Evolutionary conservation across 1,139 yeast species (phyloP), one percentile per base, ranked within the genome.

Genomic region (Scheffersomyces insectosa): DNA sequence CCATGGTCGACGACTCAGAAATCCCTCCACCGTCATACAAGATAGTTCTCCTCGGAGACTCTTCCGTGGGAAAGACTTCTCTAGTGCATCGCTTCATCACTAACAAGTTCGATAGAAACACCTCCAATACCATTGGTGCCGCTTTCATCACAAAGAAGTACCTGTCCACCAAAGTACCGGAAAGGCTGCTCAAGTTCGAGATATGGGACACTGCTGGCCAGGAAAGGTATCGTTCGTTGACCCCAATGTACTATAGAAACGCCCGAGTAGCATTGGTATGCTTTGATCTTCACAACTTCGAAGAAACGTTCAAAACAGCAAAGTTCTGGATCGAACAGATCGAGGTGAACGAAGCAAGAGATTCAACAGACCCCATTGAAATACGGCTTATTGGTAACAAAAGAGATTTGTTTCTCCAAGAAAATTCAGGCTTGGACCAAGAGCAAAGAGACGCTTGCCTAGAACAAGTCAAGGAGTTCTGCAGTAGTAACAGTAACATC

Each of bases 121-220:
- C 72, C 16, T 59, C 77, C 33, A 74, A 73, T 40, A 74, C 79
- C n/a, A 74, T 74, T 36, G 79, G 79, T 4, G 79, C 79, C 3
- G 79, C 79, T 5, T 74, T 72, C 49, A 68, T 72, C 40, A 73
- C 78, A 9, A 73, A 72, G 50, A 62, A 62, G 35, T 59, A 58
- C 44, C 37, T 50, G 2, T 57, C 68, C 4, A 37, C 48, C 11
- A 43, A 46, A 11, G 67, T 65, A 37, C 52, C 61, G n/a, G 55
- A 61, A 29, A 66, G 73, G n/a, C 64, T 66, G 3, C 66, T 72
- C 36, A 70, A 70, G 54, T 68, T 70, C 50, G 79, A 74, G 54
- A 72, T 74, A 44, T 74, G 79, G 79, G 79, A 74, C 49, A 74
- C 79, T 36, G 79, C 79, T 9, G 79, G 79, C 40, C 79, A 74